A percentile compares a stretch with the other conserved stretches of the same genome.
Evolutionary conservation across 2,329 filamentous ascomycete genomes (phyloP).

Genomic region (Rutstroemia sp.): DNA sequence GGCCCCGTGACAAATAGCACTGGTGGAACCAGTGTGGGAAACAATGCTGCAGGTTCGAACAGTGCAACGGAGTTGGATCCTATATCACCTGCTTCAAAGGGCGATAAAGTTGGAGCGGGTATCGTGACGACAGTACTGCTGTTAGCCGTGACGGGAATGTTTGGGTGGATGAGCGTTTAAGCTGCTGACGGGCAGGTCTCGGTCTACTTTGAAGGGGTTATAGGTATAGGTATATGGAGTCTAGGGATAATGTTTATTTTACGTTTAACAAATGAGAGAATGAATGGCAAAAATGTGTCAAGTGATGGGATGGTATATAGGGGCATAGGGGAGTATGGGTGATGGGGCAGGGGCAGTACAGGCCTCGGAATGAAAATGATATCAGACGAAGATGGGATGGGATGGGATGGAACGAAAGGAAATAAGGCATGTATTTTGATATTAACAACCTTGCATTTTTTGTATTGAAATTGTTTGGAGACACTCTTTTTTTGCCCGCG

Average conservation of each 20-base stretch:
- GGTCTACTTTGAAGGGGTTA: background rate
- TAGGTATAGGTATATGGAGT: background rate
- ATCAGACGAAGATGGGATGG: background rate
- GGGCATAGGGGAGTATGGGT: background rate
- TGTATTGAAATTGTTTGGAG: too few species aligned
- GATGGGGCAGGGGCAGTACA: background rate
- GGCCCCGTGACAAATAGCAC: constrained; percentile 25
- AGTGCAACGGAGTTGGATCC: constrained; percentile 13
- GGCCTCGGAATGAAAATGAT: background rate
- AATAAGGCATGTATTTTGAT: background rate
- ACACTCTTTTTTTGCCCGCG: too few species aligned
- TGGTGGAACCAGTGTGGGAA: constrained; percentile 32
- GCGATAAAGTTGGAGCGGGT: constrained; percentile 35
- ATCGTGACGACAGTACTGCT: constrained; percentile 34
- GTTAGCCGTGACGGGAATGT: constrained; percentile 26
- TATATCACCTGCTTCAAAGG: constrained; percentile 28
- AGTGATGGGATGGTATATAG: background rate
- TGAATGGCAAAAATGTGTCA: background rate
- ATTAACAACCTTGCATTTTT: too few species aligned
- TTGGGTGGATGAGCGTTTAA: constrained; percentile 31
- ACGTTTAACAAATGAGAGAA: background rate
- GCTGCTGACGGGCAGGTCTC: too few species aligned
- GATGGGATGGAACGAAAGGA: background rate
- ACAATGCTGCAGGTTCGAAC: constrained; percentile 20
- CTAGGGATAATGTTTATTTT: background rate